Base-by-base conservation (phyloP, 2,329 filamentous ascomycete species). In the Cylindrodendrum hubeiense region DNA sequence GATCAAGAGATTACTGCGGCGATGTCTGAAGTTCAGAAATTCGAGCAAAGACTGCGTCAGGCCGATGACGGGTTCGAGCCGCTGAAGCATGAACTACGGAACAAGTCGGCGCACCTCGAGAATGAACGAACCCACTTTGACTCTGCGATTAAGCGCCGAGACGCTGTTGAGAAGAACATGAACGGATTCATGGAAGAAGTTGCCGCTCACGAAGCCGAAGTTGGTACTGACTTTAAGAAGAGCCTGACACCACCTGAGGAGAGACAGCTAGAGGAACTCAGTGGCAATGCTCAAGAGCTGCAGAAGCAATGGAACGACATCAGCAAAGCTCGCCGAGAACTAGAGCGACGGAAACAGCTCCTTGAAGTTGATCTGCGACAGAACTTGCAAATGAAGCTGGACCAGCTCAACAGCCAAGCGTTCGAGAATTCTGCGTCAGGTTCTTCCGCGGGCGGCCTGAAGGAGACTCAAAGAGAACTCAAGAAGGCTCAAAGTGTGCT, bases 181-280 rank as follows among this genome's bases (percentile, higher is more conserved):
- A 91, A 93, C 69, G 89, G 90, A 43, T 87, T 97, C 57, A 87
- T 90, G 53, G 91, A 94, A 65, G 92, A 93, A 70, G 86, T 97
- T 61, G 87, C 85, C 51, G 90, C 92, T 7, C 92, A 94, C 76
- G 90, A 97, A 78, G 86, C 90, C 3, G 97, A 99, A 78, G 81
- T 98, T 60, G 86, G 86, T 17, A 93, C 93, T 1, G 92, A 97
- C 24, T 99, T 98, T 83, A 97, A 97, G 82, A 98, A 97, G 80
- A 92, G 92, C 13, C 85, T 99, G 52, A 92, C 91, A 10, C 82
- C 87, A 8, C 88, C 90, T n/a, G 97, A 99, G 79, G 95, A 98
- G 79, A 84, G 86, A 43, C 90, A 93, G 74, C 85, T 99, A 4
- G 91, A 96, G 66, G 85, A 85, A 34, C 86, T 97, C 10, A 91